These are phyloP conservation scores for Aspergillus leporis DNA, from an alignment of 495 filamentous ascomycete genomes.

Conservation along the genomic window DNA sequence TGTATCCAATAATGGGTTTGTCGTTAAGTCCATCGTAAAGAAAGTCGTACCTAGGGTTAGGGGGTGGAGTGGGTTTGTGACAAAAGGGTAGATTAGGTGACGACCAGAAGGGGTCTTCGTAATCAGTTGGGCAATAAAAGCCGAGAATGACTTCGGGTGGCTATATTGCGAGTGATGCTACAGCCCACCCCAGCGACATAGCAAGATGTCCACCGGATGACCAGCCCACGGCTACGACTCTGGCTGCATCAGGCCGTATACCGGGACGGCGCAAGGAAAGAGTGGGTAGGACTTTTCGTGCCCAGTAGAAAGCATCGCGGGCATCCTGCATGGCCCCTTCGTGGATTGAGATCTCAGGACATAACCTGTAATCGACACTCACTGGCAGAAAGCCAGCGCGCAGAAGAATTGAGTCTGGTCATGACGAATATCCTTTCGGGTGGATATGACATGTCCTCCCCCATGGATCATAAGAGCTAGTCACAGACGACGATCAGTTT, in stretches of 20 bases:
- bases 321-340: constrained; percentile 55
- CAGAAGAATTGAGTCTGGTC: constrained; percentile 43
- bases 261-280: constrained; percentile 22
- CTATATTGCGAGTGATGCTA: constrained; percentile 22
- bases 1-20: constrained; percentile 32
- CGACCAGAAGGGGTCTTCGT: constrained; percentile 31
- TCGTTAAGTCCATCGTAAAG: too few relatives aligned
- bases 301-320: constrained; percentile 49
- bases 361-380: constrained; percentile 57
- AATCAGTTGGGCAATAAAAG: constrained; percentile 55
- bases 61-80: too few relatives aligned
- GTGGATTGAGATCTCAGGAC: constrained; percentile 50
- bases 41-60: too few relatives aligned
- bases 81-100: constrained; percentile 26
- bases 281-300: constrained; percentile 37
- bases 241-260: constrained; percentile 34
- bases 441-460: constrained; percentile 53
- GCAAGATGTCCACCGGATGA: constrained; percentile 57
- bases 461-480: constrained; percentile 62
- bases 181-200: constrained; percentile 47
- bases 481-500: too few relatives aligned
- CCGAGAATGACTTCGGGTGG: constrained; percentile 51
- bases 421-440: constrained; percentile 46
- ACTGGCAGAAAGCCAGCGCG: constrained; percentile 50
- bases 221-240: constrained; percentile 56